Base-by-base conservation (phyloP, 306 rosid species). In the Glycine tomentella region DNA sequence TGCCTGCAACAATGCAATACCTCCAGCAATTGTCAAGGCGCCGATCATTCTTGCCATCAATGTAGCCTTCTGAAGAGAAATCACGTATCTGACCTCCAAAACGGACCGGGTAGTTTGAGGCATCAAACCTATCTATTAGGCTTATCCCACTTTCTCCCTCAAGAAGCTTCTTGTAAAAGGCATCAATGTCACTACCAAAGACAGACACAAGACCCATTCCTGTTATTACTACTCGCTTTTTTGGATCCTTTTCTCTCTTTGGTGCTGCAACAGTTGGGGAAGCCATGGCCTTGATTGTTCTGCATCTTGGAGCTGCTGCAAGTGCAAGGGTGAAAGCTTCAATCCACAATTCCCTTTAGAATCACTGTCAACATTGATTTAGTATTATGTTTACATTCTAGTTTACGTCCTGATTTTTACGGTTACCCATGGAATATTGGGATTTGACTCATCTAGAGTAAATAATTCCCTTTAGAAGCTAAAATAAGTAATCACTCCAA, bases 111-210 rank as follows among this genome's bases (percentile, higher is more conserved):
- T 82, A 80, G 9, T 64, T 81, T 65, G 94, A 92, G 56, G 89
- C 87, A 80, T 92, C 94, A 74, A 92, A 92, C 80, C 85, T 82
- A 20, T 92, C 94, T 31, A 92, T 90, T 8, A 76, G 59, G 81
- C 88, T 90, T 72, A 92, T 92, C n/a, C 97, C 97, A 86, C 97
- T 92, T 75, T 87, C 85, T 73, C 97, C 97, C 51, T 88, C 91
- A 2, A 92, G 89, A 57, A 92, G 94, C 38, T 82, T 87, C 81
- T 83, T 68, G 86, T 92, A 91, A 82, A 86, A 84, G 49, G 81
- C 55, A 25, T 84, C 90, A 75, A 91, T 83, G 50, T 86, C 91
- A 81, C 69, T 88, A 8, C 97, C 97, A 77, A 90, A 90, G 20
- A 87, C 91, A 2, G 97, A 88, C 49, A 88, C 97, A 10, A 92